Base-by-base conservation (phyloP, 2,329 filamentous ascomycete species). In the Fusarium clavum region DNA sequence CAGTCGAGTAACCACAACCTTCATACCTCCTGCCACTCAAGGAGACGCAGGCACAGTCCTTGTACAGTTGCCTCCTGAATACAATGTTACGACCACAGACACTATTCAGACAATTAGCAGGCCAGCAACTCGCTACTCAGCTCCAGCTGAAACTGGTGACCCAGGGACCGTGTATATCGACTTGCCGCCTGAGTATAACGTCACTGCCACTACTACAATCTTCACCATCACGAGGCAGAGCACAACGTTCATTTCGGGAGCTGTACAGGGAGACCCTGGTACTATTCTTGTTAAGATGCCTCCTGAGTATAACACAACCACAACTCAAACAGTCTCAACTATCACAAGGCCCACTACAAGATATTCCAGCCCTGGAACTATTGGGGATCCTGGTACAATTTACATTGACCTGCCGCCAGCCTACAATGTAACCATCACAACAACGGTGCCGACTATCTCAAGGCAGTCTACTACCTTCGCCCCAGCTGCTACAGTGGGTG, bases 361-460 rank as follows among this genome's bases (percentile, higher is more conserved):
- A 8, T 65, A 62, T n/a, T 57, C 51, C 3, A 46, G 25, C 16
- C 52, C 61, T 4, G 45, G 18, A 12, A 38, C 32, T 0, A 11
- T 48, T 24, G 64, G 64, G 8, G 63, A 67, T 12, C 63, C 63
- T 9, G 61, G 61, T 16, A 67, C 63, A 9, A 25, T 67, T 8
- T 55, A 61, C 30, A 14, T 67, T 8, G 55, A 67, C n/a, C 20
- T 60, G 7, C 63, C 63, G 7, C 59, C 64, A 7, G 57, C 67
- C 14, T 67, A 55, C 24, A 67, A 67, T 22, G 64, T 67, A 16
- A 67, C 64, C 11, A 29, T 67, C 11, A 67, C 63, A 8, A 43
- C 60, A 18, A 58, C 52, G 3, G 30, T 65, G 16, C 18, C 34
- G 3, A 64, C 46, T 2, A 53, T 67, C n/a, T 68, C 63, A 8